phyloP scores from a whole-genome alignment of 78 protist species.

The Guillardia theta region DNA sequence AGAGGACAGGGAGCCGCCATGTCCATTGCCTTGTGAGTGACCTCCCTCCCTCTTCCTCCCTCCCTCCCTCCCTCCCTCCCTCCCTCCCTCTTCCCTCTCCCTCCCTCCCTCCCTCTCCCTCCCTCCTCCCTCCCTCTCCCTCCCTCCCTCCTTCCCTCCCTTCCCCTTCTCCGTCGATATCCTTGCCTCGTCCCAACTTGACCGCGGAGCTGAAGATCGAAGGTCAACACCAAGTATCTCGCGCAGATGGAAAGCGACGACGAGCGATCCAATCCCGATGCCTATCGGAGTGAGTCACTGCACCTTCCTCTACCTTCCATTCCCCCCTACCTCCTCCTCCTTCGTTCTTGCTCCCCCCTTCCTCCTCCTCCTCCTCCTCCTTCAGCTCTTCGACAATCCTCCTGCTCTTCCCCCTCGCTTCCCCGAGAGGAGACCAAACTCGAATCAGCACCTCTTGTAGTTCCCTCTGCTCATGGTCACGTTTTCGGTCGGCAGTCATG shows the following conservation, averaged over 20 bases:
- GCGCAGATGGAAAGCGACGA: slow-evolving; percentile 53
- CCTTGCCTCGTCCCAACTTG: neutral
- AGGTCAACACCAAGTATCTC: neutral
- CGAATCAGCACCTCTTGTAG: neutral
- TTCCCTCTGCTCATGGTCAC: neutral
- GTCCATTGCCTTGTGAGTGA: neutral
- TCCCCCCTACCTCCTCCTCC: neutral
- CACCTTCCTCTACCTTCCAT: neutral
- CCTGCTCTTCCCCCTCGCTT: too few relatives aligned
- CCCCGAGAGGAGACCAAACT: neutral
- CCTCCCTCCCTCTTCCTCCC: neutral
- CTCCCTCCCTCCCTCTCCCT: neutral
- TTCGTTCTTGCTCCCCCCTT: too few relatives aligned
- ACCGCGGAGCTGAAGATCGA: neutral
- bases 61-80: neutral
- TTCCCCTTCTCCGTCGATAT: neutral
- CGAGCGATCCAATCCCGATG: neutral
- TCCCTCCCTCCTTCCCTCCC: neutral
- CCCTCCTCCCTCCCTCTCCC: neutral
- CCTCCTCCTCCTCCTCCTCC: too few relatives aligned
- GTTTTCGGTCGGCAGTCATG: neutral
- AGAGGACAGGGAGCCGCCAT: slow-evolving; percentile 48
- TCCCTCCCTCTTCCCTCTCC: neutral
- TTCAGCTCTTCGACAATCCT: too few relatives aligned
- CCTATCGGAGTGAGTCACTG: neutral